Evolutionary conservation across 495 filamentous ascomycete genomes (phyloP).

Genomic region (Penicillium salamii): DNA sequence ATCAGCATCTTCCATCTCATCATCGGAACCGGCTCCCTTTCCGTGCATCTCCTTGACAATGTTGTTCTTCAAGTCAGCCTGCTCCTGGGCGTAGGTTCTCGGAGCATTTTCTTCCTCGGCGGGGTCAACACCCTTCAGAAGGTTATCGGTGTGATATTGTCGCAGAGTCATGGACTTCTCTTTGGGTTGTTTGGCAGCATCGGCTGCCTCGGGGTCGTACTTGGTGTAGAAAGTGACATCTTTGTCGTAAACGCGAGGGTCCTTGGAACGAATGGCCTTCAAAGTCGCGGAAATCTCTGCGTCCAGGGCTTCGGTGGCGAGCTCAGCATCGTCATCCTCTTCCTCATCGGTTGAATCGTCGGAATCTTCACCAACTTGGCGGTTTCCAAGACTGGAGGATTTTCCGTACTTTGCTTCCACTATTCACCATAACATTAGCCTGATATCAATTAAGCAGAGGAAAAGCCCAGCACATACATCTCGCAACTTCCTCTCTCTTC

Average conservation of each 20-base stretch:
- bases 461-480: conserved; percentile 53
- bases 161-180: conserved; percentile 82
- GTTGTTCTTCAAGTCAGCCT: conserved; percentile 71
- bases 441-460: neutral
- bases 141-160: conserved; percentile 87
- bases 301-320: conserved; percentile 79
- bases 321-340: conserved; percentile 85
- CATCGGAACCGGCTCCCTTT: conserved; percentile 43
- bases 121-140: conserved; percentile 60
- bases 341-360: conserved; percentile 65
- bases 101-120: conserved; percentile 55
- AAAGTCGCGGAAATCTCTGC: conserved; percentile 82
- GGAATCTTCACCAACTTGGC: conserved; percentile 34
- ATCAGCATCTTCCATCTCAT: conserved; percentile 63
- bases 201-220: conserved; percentile 47
- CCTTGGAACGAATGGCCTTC: conserved; percentile 80
- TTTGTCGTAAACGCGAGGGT: conserved; percentile 85
- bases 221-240: conserved; percentile 71
- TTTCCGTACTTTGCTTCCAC: conserved; percentile 86
- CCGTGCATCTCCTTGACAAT: conserved; percentile 79
- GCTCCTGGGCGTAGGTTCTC: conserved; percentile 79
- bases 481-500: conserved; percentile 84
- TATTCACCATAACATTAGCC: conserved; percentile 24
- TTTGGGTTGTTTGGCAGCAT: conserved; percentile 47
- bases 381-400: conserved; percentile 28